These are phyloP conservation scores for Saussurea involucrata DNA, from an alignment of 129 eudicot species.

Conservation along the genomic window DNA sequence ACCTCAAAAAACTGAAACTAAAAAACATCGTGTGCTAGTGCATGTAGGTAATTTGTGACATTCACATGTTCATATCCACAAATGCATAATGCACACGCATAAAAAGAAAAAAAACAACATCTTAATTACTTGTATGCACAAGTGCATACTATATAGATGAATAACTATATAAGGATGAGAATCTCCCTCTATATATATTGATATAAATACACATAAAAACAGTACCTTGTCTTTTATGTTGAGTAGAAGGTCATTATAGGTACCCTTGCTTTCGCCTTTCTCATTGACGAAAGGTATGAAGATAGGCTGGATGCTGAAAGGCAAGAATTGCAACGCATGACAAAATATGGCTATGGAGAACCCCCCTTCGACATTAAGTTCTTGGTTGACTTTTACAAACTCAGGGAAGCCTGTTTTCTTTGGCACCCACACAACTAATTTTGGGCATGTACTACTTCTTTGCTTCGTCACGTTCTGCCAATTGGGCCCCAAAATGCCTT, in stretches of 20 bases:
- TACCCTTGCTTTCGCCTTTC: slow-evolving; percentile 10
- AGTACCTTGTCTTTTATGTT: slow-evolving; percentile 19
- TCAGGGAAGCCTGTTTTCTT: slow-evolving; percentile 19
- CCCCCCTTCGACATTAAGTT: slow-evolving; percentile 14
- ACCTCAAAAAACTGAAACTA: no score
- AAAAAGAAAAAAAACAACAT: no score
- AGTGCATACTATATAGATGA: no score
- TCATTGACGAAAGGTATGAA: slow-evolving; percentile 20
- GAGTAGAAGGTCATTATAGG: slow-evolving; percentile 10
- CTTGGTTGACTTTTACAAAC: slow-evolving; percentile 3
- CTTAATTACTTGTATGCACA: no score
- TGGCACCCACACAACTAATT: slow-evolving; percentile 27
- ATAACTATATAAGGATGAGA: no score
- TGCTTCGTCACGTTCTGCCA: background rate
- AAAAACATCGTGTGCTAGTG: no score
- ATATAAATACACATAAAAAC: background rate
- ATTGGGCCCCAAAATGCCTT: slow-evolving; percentile 12
- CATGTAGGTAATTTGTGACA: no score
- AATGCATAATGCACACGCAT: no score
- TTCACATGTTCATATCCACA: no score
- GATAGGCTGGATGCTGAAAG: slow-evolving; percentile 9
- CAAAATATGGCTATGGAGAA: slow-evolving; percentile 24
- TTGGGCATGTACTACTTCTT: slow-evolving; percentile 13
- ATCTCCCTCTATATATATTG: no score
- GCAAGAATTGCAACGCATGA: slow-evolving; percentile 6